phyloP scores from a whole-genome alignment of 306 rosid species.

The Trifolium repens region DNA sequence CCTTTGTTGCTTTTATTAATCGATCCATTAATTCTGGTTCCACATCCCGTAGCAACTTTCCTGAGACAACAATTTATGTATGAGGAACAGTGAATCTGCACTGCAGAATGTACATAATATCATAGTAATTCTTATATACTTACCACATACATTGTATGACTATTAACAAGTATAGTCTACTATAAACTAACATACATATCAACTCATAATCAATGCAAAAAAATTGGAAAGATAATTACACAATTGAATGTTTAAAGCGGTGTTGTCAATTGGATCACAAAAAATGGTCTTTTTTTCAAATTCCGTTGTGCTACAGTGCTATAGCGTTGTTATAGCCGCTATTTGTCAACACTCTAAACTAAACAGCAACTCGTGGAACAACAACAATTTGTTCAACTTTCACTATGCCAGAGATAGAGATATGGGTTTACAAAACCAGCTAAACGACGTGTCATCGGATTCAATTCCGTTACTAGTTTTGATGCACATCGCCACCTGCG shows the following conservation, averaged over 20 bases:
- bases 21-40: slow-evolving; percentile 82
- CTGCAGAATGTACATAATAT: slow-evolving; percentile 23
- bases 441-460: slow-evolving; percentile 81
- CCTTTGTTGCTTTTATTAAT: slow-evolving; percentile 76
- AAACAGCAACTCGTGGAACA: too few species aligned
- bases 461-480: slow-evolving; percentile 76
- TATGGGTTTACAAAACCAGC: slow-evolving; percentile 80
- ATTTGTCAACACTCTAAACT: too few species aligned
- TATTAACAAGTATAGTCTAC: slow-evolving; percentile 11
- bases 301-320: neutral
- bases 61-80: slow-evolving; percentile 48
- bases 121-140: slow-evolving; percentile 27
- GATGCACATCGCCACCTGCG: slow-evolving; percentile 63
- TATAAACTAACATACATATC: neutral
- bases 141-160: slow-evolving; percentile 8
- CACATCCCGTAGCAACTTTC: slow-evolving; percentile 76
- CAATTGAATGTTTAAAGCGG: neutral
- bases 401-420: neutral
- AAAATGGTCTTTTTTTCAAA: neutral
- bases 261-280: neutral
- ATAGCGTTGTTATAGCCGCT: too few species aligned
- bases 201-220: slow-evolving; percentile 2
- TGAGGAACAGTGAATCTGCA: slow-evolving; percentile 42
- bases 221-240: slow-evolving; percentile 3
- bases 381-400: too few species aligned